phyloP scores from a whole-genome alignment of 345 rosid species.

The Physaria fendleri region DNA sequence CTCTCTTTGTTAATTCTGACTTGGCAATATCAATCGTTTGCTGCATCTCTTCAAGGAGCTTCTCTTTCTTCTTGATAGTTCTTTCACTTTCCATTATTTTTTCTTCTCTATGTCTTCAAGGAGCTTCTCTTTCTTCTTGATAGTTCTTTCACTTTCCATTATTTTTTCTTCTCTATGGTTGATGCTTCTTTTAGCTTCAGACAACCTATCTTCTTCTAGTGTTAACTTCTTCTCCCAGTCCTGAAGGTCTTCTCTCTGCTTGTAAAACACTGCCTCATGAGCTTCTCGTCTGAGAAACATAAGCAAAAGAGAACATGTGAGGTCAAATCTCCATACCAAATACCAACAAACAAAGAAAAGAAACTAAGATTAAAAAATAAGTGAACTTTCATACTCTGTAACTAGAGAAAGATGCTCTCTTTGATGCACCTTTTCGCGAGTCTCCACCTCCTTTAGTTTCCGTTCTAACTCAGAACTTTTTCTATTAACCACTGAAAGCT shows the following conservation, averaged over 20 bases:
- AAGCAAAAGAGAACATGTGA: background rate
- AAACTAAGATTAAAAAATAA: background rate
- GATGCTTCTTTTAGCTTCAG: slow-evolving; percentile 45
- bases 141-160: slow-evolving; percentile 41
- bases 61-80: slow-evolving; percentile 44
- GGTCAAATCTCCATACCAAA: background rate
- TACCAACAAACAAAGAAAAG: background rate
- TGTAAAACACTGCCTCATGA: slow-evolving; percentile 52
- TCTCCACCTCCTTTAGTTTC: slow-evolving; percentile 63
- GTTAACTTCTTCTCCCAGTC: slow-evolving; percentile 70
- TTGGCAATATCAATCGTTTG: slow-evolving; percentile 41
- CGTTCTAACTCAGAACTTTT: slow-evolving; percentile 60
- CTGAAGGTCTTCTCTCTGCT: slow-evolving; percentile 63
- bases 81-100: slow-evolving; percentile 44
- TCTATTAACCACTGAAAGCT: slow-evolving; percentile 55
- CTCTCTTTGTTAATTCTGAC: slow-evolving; percentile 51
- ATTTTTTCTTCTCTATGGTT: slow-evolving; percentile 50
- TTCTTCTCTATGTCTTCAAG: slow-evolving; percentile 58
- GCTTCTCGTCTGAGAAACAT: slow-evolving; percentile 64
- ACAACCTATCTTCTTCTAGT: slow-evolving; percentile 41
- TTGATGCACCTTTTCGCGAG: slow-evolving; percentile 53
- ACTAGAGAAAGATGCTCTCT: slow-evolving; percentile 59
- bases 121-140: slow-evolving; percentile 46
- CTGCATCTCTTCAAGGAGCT: slow-evolving; percentile 46
- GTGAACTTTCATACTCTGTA: slow-evolving; percentile 46